Conservation (phyloP, 208 protist species). For the Crithidia fasciculata region DNA sequence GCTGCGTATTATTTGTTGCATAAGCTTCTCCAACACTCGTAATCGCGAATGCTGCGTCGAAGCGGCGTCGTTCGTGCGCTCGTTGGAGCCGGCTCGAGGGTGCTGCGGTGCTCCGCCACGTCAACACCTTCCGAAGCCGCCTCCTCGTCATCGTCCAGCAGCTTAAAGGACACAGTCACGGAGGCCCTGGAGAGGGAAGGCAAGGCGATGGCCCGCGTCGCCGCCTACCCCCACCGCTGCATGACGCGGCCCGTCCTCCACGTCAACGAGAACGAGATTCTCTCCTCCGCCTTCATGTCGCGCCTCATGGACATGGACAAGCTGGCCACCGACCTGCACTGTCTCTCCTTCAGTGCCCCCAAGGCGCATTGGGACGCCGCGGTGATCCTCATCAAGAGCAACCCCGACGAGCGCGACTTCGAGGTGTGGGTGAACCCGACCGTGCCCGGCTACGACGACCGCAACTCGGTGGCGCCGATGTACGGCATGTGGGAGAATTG, state of each 20-base stretch:
- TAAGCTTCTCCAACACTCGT: too few species aligned
- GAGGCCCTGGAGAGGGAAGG: constrained; percentile 61
- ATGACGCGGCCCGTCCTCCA: constrained; percentile 72
- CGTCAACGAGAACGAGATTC: constrained; percentile 39
- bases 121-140: not conserved
- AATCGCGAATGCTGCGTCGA: constrained; percentile 1
- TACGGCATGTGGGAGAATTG: constrained; percentile 95
- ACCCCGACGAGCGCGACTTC: constrained; percentile 69
- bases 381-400: constrained; percentile 71
- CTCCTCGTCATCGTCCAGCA: constrained; percentile 9
- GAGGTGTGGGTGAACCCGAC: constrained; percentile 90
- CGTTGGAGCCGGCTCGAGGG: constrained; percentile 4
- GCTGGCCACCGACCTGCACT: constrained; percentile 70
- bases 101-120: constrained; percentile 5
- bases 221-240: constrained; percentile 81
- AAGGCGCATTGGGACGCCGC: constrained; percentile 90
- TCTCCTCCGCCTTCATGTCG: constrained; percentile 55
- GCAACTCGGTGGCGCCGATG: constrained; percentile 78
- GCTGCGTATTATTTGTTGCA: too few species aligned
- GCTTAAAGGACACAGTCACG: constrained; percentile 62
- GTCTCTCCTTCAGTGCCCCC: constrained; percentile 82
- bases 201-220: constrained; percentile 66
- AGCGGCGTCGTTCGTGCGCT: constrained; percentile 12
- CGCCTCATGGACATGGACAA: constrained; percentile 57
- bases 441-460: constrained; percentile 80